Base-by-base conservation (phyloP, 1,139 yeast species). In the Saccharomycopsis phalli region DNA sequence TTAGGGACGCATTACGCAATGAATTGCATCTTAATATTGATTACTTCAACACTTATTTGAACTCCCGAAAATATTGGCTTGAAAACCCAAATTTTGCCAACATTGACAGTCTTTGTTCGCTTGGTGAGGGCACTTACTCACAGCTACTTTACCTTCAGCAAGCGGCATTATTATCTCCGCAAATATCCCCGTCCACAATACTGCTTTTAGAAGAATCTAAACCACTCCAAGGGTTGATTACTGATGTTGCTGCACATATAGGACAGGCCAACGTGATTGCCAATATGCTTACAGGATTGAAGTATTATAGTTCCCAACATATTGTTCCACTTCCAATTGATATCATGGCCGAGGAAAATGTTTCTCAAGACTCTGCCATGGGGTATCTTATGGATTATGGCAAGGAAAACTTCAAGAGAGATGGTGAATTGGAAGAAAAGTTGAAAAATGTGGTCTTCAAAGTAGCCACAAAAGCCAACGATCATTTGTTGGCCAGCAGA, bases 181-280 rank as follows among this genome's bases (percentile, higher is more conserved):
- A 62, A 2, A 65, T 78, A 4, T 72, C 84, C 1, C 81, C 82
- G 0, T 70, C 78, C 2, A 67, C 74, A 0, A 66, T 73, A 14
- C 57, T 61, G 31, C 54, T 77, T 19, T 58, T 81, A 30, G 76
- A 75, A 46, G 58, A 59, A 31, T 65, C 74, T 25, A 57, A 69
- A 0, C 49, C 51, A 3, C 54, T 79, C 37, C 69, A 73, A 51
- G 53, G 57, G 6, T 58, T 62, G 4, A 58, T 74, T 3, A 65
- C 74, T 34, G 87, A 81, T 48, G 71, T 81, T 19, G 73, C 80
- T 17, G 94, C 93, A 0, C 94, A 84, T 57, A 62, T 83, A 26
- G 95, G 95, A 3, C 94, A 84, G 55, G 83, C 93, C 1, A 75
- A 81, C 2, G 79, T 87, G 0, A 66, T 84, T 4, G 78, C 86